Percentiles rank a stretch among this genome's conserved stretches.
phyloP scores from a whole-genome alignment of 2,329 filamentous ascomycete genomes.

The Cytospora schulzeri region DNA sequence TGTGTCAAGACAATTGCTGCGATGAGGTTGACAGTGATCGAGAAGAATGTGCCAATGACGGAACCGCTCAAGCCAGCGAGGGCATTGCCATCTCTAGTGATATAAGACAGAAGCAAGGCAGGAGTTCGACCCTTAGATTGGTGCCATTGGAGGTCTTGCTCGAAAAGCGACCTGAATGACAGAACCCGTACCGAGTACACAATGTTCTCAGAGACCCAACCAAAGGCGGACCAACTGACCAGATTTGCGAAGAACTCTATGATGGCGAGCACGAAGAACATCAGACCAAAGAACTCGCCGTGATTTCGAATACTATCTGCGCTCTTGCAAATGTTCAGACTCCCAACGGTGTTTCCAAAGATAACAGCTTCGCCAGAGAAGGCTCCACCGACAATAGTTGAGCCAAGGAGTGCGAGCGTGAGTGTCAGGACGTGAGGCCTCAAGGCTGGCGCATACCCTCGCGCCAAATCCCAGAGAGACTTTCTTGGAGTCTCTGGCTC shows the following conservation, averaged over 20 bases:
- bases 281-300: conserved; percentile 56
- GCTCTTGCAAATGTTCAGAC: conserved; percentile 55
- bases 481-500: conserved; percentile 24
- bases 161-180: conserved; percentile 57
- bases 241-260: conserved; percentile 63
- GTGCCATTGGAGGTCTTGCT: conserved; percentile 66
- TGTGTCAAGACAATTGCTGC: conserved; percentile 69
- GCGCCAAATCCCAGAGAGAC: conserved; percentile 17
- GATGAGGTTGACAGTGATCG: conserved; percentile 68
- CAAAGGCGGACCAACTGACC: conserved; percentile 58
- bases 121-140: conserved; percentile 65
- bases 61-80: conserved; percentile 70
- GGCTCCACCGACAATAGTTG: conserved; percentile 56
- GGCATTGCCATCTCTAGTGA: conserved; percentile 69
- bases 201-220: conserved; percentile 57
- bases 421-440: conserved; percentile 33
- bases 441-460: conserved; percentile 22
- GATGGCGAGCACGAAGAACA: conserved; percentile 63
- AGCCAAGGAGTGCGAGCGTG: conserved; percentile 50
- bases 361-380: conserved; percentile 61
- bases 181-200: conserved; percentile 58
- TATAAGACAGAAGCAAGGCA: conserved; percentile 63
- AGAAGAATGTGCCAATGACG: conserved; percentile 69
- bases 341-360: conserved; percentile 63
- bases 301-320: conserved; percentile 48